phyloP scores from a whole-genome alignment of 2,329 filamentous ascomycete species.

The Alternaria panax region DNA sequence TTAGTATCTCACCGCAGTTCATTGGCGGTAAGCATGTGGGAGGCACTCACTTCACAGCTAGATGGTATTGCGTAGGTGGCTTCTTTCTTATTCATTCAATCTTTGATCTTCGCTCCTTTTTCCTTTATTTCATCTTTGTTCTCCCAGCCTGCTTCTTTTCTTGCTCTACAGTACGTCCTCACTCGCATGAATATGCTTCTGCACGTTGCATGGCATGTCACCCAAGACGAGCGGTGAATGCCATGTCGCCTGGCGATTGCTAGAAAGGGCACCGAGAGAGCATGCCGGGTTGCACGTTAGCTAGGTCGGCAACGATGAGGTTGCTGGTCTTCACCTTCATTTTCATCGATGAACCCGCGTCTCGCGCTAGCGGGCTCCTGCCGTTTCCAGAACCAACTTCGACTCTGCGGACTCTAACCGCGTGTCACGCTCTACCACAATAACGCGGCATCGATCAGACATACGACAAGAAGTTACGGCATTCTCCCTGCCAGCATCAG shows the following conservation, averaged over 20 bases:
- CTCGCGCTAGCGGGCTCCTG: background rate
- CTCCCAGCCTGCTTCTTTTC: background rate
- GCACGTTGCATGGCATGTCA: accelerated
- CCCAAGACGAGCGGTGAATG: background rate
- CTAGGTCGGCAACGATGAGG: background rate
- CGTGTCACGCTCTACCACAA: background rate
- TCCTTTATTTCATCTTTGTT: background rate
- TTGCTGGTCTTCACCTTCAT: background rate
- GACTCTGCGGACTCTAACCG: no score
- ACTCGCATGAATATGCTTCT: background rate
- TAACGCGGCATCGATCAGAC: background rate
- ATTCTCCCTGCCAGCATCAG: no score
- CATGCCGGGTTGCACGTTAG: accelerated
- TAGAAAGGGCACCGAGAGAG: background rate
- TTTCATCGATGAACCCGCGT: background rate
- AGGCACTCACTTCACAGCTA: background rate
- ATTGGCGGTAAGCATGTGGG: background rate
- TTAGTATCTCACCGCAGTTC: background rate
- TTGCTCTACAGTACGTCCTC: no score
- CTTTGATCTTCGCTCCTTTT: background rate
- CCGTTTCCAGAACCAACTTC: background rate
- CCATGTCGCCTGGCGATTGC: background rate
- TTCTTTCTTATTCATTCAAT: background rate
- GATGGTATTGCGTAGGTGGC: no score
- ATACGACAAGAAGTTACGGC: background rate